A percentile compares a stretch with the other conserved stretches of the same genome.
Conservation (phyloP, 2,329 filamentous ascomycete species). For the Emergomyces pasteurianus region DNA sequence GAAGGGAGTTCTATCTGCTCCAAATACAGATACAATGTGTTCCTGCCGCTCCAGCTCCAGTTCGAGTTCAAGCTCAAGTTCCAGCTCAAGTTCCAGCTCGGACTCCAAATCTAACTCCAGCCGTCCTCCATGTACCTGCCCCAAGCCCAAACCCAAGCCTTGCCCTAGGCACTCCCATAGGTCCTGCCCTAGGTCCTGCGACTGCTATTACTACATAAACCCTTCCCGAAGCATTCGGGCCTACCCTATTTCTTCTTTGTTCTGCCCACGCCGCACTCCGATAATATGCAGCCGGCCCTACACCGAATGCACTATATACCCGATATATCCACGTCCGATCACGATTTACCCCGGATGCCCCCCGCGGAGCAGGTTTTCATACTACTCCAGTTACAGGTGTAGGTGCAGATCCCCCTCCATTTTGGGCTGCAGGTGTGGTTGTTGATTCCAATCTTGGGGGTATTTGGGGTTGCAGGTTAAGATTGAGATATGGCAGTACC, state of each 20-base stretch:
- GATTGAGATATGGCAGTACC: not conserved
- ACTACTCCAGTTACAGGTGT: not conserved
- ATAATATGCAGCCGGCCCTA: not conserved
- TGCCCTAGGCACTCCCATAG: not conserved
- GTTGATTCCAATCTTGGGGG: not conserved
- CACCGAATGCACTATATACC: not conserved
- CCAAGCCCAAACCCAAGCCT: conserved; percentile 9
- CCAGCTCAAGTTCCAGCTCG: conserved; percentile 9
- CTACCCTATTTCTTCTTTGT: not conserved
- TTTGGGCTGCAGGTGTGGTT: not conserved
- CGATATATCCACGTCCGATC: not conserved
- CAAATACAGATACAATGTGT: not conserved
- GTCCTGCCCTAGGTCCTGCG: not conserved
- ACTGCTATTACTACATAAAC: not conserved
- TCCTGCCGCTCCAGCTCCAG: not conserved
- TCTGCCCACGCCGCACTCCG: not conserved
- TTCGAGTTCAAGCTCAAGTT: conserved; percentile 1
- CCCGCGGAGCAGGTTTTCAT: not conserved
- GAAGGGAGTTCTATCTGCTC: not conserved
- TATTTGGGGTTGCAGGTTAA: not conserved
- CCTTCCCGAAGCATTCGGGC: not conserved
- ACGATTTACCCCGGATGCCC: conserved; percentile 1
- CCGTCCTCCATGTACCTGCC: not conserved
- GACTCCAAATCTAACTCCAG: not conserved
- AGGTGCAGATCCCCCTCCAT: not conserved